Evolutionary conservation across 2,329 filamentous ascomycete species (phyloP).

Genomic region (Trichoderma oligosporum): DNA sequence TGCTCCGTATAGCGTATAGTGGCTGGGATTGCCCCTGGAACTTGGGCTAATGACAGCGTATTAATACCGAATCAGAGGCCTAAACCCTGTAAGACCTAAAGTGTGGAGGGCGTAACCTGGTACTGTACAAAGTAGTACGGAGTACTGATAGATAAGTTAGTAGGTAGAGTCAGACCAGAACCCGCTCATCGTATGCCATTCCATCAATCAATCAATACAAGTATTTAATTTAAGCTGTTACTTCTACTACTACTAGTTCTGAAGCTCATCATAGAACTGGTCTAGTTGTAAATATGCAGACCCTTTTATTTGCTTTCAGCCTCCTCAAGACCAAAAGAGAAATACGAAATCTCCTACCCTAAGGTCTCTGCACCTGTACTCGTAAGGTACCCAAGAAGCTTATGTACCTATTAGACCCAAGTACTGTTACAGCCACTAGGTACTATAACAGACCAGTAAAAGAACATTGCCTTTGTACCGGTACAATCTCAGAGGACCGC

Average conservation of each 20-base stretch:
- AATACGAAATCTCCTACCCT: too few species aligned
- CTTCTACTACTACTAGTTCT: too few species aligned
- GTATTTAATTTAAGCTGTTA: too few species aligned
- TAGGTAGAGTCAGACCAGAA: not conserved
- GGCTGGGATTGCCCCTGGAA: not conserved
- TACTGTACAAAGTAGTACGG: too few species aligned
- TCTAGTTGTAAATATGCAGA: conserved; percentile 1
- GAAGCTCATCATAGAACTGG: not conserved
- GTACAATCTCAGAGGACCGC: not conserved
- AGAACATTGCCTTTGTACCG: not conserved
- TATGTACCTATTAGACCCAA: too few species aligned
- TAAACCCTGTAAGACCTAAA: conserved; percentile 4
- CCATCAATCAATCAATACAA: too few species aligned
- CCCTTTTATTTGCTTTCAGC: not conserved
- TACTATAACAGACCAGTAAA: too few species aligned
- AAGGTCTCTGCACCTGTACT: not conserved
- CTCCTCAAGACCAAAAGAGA: not conserved
- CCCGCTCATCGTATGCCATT: conserved; percentile 2
- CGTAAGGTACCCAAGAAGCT: not conserved
- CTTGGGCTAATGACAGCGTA: conserved; percentile 11
- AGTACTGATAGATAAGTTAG: too few species aligned
- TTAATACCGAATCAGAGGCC: conserved; percentile 9
- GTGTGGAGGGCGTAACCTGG: not conserved
- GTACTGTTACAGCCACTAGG: too few species aligned
- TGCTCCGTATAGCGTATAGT: not conserved